Evolutionary conservation across 768 basidiomycete genomes (phyloP).

Genomic region (Termitomyces sp.): DNA sequence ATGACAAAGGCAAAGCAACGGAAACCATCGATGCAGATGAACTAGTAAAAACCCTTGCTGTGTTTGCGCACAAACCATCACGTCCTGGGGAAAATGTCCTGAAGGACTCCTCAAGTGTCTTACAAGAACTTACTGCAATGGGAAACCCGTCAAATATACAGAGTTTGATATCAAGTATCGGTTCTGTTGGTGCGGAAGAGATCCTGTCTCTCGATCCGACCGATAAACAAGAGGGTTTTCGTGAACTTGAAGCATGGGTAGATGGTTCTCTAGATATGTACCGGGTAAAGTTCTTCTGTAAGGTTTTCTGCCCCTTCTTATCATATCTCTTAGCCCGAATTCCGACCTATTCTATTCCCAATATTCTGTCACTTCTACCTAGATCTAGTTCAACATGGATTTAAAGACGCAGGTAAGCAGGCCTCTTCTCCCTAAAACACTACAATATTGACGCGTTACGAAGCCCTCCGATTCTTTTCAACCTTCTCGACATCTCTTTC

Average conservation of each 20-base stretch:
- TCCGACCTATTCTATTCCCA: constrained; percentile 89
- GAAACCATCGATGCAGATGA: constrained; percentile 43
- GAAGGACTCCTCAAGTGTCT: constrained; percentile 58
- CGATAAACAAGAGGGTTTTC: constrained; percentile 81
- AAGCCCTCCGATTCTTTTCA: constrained; percentile 72
- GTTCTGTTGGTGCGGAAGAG: constrained; percentile 77
- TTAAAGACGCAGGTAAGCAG: constrained; percentile 79
- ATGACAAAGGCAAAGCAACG: constrained; percentile 34
- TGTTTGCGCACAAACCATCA: constrained; percentile 64
- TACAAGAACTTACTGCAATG: constrained; percentile 64
- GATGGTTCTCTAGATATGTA: constrained; percentile 92
- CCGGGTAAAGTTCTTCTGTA: constrained; percentile 42
- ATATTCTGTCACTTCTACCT: constrained; percentile 98
- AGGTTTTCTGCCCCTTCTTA: not conserved
- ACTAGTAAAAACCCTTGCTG: constrained; percentile 50
- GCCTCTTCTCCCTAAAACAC: constrained; percentile 17
- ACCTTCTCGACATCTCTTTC: constrained; percentile 66
- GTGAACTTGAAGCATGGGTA: constrained; percentile 84
- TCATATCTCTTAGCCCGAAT: constrained; percentile 63
- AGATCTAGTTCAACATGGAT: constrained; percentile 86
- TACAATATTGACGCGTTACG: constrained; percentile 12
- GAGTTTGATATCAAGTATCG: constrained; percentile 70
- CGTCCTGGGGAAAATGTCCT: constrained; percentile 65
- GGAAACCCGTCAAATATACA: constrained; percentile 70
- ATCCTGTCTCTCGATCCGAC: constrained; percentile 76